Conservation (phyloP, 2,329 filamentous ascomycete genomes). For the Verticillium isaacii region DNA sequence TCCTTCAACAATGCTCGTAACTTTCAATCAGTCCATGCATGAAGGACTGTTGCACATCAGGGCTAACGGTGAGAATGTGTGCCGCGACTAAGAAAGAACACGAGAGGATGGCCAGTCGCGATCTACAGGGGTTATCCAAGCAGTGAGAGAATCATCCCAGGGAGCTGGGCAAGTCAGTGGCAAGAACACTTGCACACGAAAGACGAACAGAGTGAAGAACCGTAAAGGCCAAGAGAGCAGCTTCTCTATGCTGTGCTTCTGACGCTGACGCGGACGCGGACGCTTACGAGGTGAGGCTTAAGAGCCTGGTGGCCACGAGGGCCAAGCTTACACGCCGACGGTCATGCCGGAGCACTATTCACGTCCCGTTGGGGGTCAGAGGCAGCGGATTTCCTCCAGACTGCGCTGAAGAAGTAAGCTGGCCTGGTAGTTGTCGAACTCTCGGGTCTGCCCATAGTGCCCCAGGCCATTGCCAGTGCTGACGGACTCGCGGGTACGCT, state of each 20-base stretch:
- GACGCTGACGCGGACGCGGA: constrained; percentile 7
- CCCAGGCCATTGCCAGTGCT: background rate
- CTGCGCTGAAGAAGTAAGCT: background rate
- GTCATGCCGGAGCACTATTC: background rate
- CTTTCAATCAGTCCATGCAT: background rate
- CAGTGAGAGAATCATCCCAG: background rate
- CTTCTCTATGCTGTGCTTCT: constrained; percentile 10
- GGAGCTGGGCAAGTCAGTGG: background rate
- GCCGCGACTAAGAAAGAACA: background rate
- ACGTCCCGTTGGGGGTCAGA: background rate
- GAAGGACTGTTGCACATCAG: background rate
- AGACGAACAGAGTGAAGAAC: background rate
- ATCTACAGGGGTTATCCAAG: background rate
- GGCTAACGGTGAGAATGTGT: background rate
- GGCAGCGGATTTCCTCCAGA: background rate
- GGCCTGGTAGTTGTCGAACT: background rate
- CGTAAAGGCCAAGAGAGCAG: background rate
- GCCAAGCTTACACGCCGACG: background rate
- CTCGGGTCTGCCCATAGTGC: background rate
- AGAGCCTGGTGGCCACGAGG: background rate
- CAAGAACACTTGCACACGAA: background rate
- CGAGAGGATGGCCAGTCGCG: background rate
- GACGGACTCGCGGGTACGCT: background rate
- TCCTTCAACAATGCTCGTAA: background rate
- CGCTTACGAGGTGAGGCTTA: constrained; percentile 4